Evolutionary conservation across 352 stramenopile species (phyloP).

Genomic region (Phytophthora pinifolia): DNA sequence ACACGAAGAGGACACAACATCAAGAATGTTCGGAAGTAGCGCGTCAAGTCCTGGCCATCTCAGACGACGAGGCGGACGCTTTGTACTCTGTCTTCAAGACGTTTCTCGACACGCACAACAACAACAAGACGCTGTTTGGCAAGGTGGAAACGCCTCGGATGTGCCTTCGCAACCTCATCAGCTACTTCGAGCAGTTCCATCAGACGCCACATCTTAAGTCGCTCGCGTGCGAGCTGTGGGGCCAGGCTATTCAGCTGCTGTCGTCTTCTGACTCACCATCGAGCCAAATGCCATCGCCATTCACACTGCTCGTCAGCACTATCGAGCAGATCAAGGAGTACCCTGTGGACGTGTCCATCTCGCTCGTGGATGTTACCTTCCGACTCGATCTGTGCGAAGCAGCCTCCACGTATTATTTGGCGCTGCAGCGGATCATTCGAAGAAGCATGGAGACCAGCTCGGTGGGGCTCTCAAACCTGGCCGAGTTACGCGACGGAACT

Average conservation of each 20-base stretch:
- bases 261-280: constrained; percentile 29
- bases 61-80: constrained; percentile 46
- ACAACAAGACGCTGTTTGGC: constrained; percentile 56
- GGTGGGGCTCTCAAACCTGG: constrained; percentile 52
- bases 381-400: constrained; percentile 64
- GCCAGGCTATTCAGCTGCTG: constrained; percentile 50
- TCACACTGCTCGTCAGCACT: constrained; percentile 39
- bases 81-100: constrained; percentile 54
- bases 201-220: constrained; percentile 42
- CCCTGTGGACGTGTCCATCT: constrained; percentile 68
- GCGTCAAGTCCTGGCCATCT: constrained; percentile 50
- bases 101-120: constrained; percentile 45
- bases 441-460: constrained; percentile 69
- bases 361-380: constrained; percentile 64
- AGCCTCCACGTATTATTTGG: constrained; percentile 54
- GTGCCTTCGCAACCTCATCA: constrained; percentile 63
- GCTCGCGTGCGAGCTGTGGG: constrained; percentile 55
- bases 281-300: constrained; percentile 12
- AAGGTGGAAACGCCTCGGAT: constrained; percentile 41
- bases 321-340: constrained; percentile 69
- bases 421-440: constrained; percentile 62
- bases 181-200: constrained; percentile 69
- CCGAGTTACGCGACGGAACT: constrained; percentile 54
- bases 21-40: constrained; percentile 41
- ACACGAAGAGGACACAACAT: constrained; percentile 22